These are phyloP conservation scores for Metschnikowia reukaufii DNA, from an alignment of 805 yeast species.

Conservation along the genomic window DNA sequence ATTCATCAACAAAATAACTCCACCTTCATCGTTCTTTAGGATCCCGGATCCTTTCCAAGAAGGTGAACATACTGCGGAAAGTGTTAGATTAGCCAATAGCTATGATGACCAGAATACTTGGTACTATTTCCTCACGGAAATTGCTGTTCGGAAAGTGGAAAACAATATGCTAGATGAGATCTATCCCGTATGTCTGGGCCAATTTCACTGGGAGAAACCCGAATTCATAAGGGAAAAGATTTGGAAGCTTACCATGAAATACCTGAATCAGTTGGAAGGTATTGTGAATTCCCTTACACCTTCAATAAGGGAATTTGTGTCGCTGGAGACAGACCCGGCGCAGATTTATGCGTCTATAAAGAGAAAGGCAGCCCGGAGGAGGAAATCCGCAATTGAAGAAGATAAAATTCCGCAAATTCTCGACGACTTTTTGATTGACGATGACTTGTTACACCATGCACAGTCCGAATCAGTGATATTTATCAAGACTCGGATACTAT, in stretches of 20 bases:
- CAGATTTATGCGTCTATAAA: constrained; percentile 31
- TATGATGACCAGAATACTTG: constrained; percentile 32
- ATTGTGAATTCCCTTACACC: constrained; percentile 39
- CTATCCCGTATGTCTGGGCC: constrained; percentile 12
- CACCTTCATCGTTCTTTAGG: constrained; percentile 34
- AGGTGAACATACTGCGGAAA: constrained; percentile 24
- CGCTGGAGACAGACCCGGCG: constrained; percentile 32
- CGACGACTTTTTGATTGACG: constrained; percentile 36
- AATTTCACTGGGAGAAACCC: constrained; percentile 26
- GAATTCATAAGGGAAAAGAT: constrained; percentile 22
- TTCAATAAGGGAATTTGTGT: constrained; percentile 30
- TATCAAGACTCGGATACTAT: constrained; percentile 37
- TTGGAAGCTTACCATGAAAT: constrained; percentile 32
- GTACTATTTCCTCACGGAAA: constrained; percentile 41
- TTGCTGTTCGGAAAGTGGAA: constrained; percentile 41
- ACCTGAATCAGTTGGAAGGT: constrained; percentile 38
- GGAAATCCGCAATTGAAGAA: constrained; percentile 7
- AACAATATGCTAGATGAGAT: constrained; percentile 37
- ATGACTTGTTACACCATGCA: constrained; percentile 31
- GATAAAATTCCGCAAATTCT: constrained; percentile 25
- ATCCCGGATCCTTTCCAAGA: constrained; percentile 27
- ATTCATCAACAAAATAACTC: constrained; percentile 31
- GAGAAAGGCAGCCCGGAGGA: constrained; percentile 21
- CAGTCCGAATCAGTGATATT: constrained; percentile 40
- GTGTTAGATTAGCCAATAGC: constrained; percentile 25